Evolutionary conservation across 2,329 filamentous ascomycete genomes (phyloP).

Genomic region (Drechslerella dactyloides): DNA sequence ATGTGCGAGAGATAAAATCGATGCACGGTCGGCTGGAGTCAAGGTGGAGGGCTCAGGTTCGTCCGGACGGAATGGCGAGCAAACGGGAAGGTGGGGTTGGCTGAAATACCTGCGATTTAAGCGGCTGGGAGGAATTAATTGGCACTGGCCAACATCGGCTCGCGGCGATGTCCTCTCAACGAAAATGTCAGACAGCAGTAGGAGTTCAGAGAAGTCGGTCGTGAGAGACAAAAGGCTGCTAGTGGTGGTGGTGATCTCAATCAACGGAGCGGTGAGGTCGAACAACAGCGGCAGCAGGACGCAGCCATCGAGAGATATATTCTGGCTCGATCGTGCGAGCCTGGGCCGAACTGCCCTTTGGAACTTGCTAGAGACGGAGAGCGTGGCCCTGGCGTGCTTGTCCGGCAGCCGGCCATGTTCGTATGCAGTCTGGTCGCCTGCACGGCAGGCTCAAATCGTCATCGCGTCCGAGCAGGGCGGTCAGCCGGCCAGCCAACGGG

Average conservation of each 20-base stretch:
- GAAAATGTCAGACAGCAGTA: too few species aligned
- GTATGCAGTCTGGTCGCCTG: slow-evolving; percentile 20
- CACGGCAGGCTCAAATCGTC: slow-evolving; percentile 24
- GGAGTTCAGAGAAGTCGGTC: too few species aligned
- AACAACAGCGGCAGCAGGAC: too few species aligned
- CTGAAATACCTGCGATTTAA: slow-evolving; percentile 3
- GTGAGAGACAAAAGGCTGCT: too few species aligned
- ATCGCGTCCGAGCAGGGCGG: slow-evolving; percentile 22
- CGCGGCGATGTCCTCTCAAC: not conserved
- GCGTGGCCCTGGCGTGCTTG: too few species aligned
- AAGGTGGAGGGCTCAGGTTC: slow-evolving; percentile 17
- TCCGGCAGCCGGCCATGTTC: slow-evolving; percentile 12
- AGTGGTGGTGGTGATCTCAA: too few species aligned
- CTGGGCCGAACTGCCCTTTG: too few species aligned
- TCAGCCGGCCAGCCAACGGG: slow-evolving; percentile 10
- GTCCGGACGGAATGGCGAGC: slow-evolving; percentile 28
- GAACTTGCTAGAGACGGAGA: too few species aligned
- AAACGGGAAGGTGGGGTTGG: slow-evolving; percentile 39
- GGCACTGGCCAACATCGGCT: slow-evolving; percentile 4
- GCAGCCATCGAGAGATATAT: too few species aligned
- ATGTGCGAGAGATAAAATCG: slow-evolving; percentile 4
- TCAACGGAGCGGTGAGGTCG: too few species aligned
- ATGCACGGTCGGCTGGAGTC: slow-evolving; percentile 9
- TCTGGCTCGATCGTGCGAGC: too few species aligned
- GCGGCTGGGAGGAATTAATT: not conserved